Evolutionary conservation across 2,329 filamentous ascomycete species (phyloP), one percentile per base, ranked within the genome.

Genomic region (Penicillium sp.): DNA sequence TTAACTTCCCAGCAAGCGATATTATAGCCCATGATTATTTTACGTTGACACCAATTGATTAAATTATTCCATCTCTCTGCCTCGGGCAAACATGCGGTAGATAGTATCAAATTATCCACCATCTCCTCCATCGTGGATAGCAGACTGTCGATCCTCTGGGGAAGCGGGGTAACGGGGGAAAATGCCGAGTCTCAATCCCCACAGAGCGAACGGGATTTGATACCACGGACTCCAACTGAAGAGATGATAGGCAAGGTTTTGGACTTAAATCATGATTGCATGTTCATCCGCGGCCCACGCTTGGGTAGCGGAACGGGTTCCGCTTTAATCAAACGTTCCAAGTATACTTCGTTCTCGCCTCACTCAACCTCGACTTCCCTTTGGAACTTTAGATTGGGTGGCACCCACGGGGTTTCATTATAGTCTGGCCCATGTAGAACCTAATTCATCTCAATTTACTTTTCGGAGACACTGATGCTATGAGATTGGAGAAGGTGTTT

Each of bases 141-240:
- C 33, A 37, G 35, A 13, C 3, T n/a, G 54, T 49, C 44, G 58
- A 52, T 56, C 57, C 37, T 56, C 36, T 24, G 49, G 41, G 54
- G 54, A 60, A 56, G 49, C 41, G 53, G 58, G 43, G 58, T 50
- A 53, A n/a, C 16, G 4, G 24, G 41, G 41, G 24, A 4, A 31
- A 35, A 18, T 19, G 10, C 19, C 39, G 27, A 22, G 9, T 22
- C 4, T 40, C 19, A 5, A 31, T 16, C 43, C 22, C 43, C 22
- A 27, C 43, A 27, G 7, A 27, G 22, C 14, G 16, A n/a, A 22
- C 40, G 31, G 50, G 49, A 36, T 22, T 18, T 13, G 7, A 31
- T 31, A 31, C 7, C 27, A 31, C 7, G 6, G 6, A 31, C 27
- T 6, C n/a, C n/a, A n/a, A 31, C 27, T 9, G 4, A 31, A 9